Conservation (phyloP, 2,329 filamentous ascomycete genomes). For the Penicillium sp. region DNA sequence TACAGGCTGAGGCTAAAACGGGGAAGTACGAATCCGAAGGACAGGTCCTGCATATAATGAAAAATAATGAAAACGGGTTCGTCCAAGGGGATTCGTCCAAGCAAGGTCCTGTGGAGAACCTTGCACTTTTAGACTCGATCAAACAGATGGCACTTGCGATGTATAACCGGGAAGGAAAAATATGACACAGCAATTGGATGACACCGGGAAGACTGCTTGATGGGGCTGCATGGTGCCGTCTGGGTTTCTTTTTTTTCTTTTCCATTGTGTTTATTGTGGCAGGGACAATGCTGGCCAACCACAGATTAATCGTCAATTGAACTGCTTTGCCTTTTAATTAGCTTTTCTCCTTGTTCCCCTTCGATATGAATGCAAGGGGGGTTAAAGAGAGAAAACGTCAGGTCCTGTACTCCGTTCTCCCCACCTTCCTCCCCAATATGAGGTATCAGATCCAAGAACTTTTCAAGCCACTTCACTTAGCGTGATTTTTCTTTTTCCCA, state of each 20-base stretch:
- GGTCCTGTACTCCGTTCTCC: neutral
- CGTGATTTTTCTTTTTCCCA: neutral
- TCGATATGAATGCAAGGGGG: neutral
- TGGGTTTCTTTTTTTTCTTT: neutral
- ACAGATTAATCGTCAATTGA: neutral
- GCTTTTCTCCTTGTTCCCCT: slow-evolving; percentile 1
- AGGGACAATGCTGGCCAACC: neutral
- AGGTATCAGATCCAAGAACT: slow-evolving; percentile 12
- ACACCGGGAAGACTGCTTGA: neutral
- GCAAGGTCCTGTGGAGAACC: neutral
- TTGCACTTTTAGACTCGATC: neutral
- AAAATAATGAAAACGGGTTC: slow-evolving; percentile 5
- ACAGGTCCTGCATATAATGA: slow-evolving; percentile 6
- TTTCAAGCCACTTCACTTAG: neutral
- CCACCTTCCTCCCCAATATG: slow-evolving; percentile 11
- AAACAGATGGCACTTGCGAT: neutral
- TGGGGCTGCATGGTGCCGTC: neutral
- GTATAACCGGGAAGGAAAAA: neutral
- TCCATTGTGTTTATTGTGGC: slow-evolving; percentile 1
- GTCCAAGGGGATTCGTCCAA: slow-evolving; percentile 1
- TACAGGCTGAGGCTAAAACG: slow-evolving; percentile 16
- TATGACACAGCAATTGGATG: slow-evolving; percentile 4
- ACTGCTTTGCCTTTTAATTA: neutral
- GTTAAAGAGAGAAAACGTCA: neutral
- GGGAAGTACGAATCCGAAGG: slow-evolving; percentile 6